Evolutionary conservation across 78 protist species (phyloP).

Genomic region (Dictyostelium purpureum): DNA sequence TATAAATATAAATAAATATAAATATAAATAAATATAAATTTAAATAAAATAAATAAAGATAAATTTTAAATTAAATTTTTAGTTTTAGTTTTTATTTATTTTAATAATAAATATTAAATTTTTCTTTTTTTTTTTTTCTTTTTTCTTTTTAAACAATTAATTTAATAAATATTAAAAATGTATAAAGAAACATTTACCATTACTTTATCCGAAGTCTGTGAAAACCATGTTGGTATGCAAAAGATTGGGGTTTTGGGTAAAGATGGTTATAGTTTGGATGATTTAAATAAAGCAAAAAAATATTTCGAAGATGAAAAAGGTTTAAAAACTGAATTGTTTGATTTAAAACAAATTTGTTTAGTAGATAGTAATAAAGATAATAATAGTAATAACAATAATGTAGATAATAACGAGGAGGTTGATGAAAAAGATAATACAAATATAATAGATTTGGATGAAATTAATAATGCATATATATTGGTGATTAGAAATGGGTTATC

Average conservation of each 20-base stretch:
- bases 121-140: too few species aligned
- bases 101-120: too few species aligned
- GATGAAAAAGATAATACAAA: not conserved
- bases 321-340: not conserved
- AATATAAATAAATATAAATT: too few species aligned
- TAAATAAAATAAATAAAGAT: too few species aligned
- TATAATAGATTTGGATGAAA: not conserved
- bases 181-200: not conserved
- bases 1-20: too few species aligned
- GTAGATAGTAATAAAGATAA: not conserved
- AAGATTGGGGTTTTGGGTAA: not conserved
- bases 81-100: too few species aligned
- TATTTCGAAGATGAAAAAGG: slow-evolving; percentile 17
- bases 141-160: not conserved
- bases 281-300: not conserved
- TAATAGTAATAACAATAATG: not conserved
- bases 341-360: not conserved
- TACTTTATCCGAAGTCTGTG: not conserved
- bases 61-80: too few species aligned
- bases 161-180: not conserved
- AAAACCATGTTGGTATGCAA: slow-evolving; percentile 9
- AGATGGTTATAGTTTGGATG: not conserved
- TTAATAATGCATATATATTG: slow-evolving; percentile 16
- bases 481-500: slow-evolving; percentile 17
- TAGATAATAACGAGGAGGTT: not conserved